phyloP scores from a whole-genome alignment of 164 flowering plant species.

The Umbellularia californica region DNA sequence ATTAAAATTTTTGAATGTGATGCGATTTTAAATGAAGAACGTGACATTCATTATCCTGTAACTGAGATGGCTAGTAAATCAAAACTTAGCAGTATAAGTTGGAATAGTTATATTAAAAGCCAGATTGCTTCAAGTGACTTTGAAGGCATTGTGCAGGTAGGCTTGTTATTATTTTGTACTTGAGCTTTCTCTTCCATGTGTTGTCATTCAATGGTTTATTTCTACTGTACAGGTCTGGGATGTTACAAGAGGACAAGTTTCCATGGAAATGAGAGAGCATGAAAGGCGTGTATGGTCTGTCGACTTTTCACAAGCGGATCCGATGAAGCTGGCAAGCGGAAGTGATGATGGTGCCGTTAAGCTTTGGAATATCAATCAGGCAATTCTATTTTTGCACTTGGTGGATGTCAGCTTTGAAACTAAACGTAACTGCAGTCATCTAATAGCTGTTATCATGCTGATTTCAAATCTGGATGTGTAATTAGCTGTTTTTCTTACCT shows the following conservation, averaged over 20 bases:
- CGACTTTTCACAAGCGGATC: constrained; percentile 86
- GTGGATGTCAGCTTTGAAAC: constrained; percentile 92
- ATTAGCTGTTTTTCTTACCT: constrained; percentile 48
- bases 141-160: constrained; percentile 97
- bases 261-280: constrained; percentile 84
- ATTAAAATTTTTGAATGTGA: constrained; percentile 93
- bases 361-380: constrained; percentile 99
- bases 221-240: constrained; percentile 76
- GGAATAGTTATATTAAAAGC: constrained; percentile 93
- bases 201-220: constrained; percentile 7
- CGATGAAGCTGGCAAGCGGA: constrained; percentile 92
- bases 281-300: constrained; percentile 95
- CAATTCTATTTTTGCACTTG: constrained; percentile 86
- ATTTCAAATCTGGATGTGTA: constrained; percentile 27
- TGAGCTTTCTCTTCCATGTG: not conserved
- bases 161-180: constrained; percentile 1
- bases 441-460: constrained; percentile 28
- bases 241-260: constrained; percentile 68
- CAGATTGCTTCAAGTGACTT: constrained; percentile 98
- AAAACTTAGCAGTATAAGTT: constrained; percentile 85
- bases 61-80: constrained; percentile 88
- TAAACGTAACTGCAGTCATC: constrained; percentile 72
- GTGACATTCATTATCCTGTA: constrained; percentile 96
- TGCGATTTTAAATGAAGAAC: constrained; percentile 58
- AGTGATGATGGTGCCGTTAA: constrained; percentile 95